Evolutionary conservation across 2,329 filamentous ascomycete genomes (phyloP).

Genomic region (Amylocarpus encephaloides): DNA sequence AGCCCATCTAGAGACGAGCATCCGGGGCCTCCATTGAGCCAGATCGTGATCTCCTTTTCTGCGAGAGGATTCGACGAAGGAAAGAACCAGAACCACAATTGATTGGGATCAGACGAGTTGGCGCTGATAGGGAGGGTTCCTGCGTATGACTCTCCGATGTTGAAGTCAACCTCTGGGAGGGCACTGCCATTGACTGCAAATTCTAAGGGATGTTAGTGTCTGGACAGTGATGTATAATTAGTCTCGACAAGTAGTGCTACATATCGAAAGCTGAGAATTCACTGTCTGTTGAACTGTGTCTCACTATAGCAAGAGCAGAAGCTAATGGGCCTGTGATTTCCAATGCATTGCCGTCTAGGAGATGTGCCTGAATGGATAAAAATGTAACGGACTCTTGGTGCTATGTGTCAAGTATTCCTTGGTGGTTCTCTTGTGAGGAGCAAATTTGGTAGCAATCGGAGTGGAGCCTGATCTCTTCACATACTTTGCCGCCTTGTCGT

Average conservation of each 20-base stretch:
- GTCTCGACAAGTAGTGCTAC: too few species aligned
- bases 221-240: too few species aligned
- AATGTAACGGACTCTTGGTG: conserved; percentile 13
- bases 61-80: conserved; percentile 43
- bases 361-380: not conserved
- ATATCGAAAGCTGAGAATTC: too few species aligned
- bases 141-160: conserved; percentile 29
- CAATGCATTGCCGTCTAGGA: not conserved
- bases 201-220: conserved; percentile 11
- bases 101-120: conserved; percentile 37
- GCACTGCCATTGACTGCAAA: conserved; percentile 27
- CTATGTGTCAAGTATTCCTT: conserved; percentile 17
- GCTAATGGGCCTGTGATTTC: not conserved
- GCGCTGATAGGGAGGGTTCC: conserved; percentile 47
- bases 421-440: conserved; percentile 9
- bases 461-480: conserved; percentile 8
- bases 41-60: conserved; percentile 52
- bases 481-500: conserved; percentile 15
- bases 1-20: conserved; percentile 93
- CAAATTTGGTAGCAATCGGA: conserved; percentile 9
- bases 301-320: not conserved
- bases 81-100: conserved; percentile 52
- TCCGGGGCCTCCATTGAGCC: conserved; percentile 92
- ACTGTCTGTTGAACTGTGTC: too few species aligned
- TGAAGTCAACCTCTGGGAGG: conserved; percentile 27